A percentile compares a stretch with the other conserved stretches of the same genome.
Conservation (phyloP, 73 alveolate species). For the Strombidium stylifer region DNA sequence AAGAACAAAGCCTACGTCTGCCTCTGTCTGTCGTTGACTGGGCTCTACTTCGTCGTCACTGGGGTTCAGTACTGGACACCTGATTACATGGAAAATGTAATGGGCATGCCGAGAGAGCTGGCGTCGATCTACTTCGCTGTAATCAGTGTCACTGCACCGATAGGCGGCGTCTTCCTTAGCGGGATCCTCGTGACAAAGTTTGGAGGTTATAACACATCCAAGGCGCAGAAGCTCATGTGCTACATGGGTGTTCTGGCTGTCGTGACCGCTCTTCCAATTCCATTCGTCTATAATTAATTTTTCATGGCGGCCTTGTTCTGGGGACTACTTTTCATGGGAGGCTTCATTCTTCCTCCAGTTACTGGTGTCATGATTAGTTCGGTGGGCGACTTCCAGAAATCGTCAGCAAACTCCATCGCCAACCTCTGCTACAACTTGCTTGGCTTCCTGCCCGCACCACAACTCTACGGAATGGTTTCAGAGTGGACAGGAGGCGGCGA, state of each 20-base stretch:
- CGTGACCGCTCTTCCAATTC: constrained; percentile 69
- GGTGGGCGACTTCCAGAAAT: constrained; percentile 63
- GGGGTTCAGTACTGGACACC: constrained; percentile 95
- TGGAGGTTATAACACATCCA: constrained; percentile 83
- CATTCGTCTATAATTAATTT: constrained; percentile 60
- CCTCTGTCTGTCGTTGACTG: constrained; percentile 71
- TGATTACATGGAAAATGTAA: constrained; percentile 73
- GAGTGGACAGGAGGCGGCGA: constrained; percentile 69
- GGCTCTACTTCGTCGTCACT: constrained; percentile 82
- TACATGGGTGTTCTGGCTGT: constrained; percentile 59
- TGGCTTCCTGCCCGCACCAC: constrained; percentile 88
- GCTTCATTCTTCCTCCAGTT: constrained; percentile 86
- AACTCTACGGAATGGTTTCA: constrained; percentile 75
- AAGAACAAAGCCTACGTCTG: constrained; percentile 35
- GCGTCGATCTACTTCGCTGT: constrained; percentile 73
- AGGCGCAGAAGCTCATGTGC: constrained; percentile 61
- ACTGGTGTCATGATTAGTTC: constrained; percentile 77
- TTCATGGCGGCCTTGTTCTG: constrained; percentile 64
- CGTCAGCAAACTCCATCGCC: constrained; percentile 73
- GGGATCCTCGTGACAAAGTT: constrained; percentile 61
- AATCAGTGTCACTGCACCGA: constrained; percentile 87
- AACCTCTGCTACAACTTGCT: constrained; percentile 70
- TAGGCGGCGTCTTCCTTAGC: constrained; percentile 83
- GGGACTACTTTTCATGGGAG: constrained; percentile 88
- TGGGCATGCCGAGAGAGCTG: constrained; percentile 46